Base-by-base conservation (phyloP, 495 filamentous ascomycete species). In the Aspergillus wentii region DNA sequence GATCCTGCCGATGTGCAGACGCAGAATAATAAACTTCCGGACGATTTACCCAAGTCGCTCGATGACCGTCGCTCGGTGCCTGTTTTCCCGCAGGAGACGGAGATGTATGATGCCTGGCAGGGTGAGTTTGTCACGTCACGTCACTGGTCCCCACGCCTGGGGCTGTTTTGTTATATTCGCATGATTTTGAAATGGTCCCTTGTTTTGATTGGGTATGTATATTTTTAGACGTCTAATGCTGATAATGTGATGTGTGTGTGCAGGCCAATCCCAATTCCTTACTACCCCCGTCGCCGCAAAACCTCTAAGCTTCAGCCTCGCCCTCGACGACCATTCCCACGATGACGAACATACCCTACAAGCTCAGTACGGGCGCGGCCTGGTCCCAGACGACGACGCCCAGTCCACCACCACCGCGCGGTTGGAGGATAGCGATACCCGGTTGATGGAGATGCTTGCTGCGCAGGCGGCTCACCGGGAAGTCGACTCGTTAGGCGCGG, bases 61-160 rank as follows among this genome's bases (percentile, higher is more conserved):
- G 85, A 97, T 51, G 94, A 97, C 64, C 76, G 91, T 36, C 79
- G 82, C 56, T 78, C 72, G 38, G 73, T 84, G 17, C 75, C 74
- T 6, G 57, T 61, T 4, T 68, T 71, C 38, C 69, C 63, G 22
- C 68, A 62, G 31, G 91, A 96, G 69, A 94, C 88, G 17, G 90
- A 97, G 74, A 85, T 95, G 69, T 97, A 97, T 58, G 92, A 98
- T 75, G 94, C 86, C 41, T 98, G 92, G 92, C 88, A 95, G 82
- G 91, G 91, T 95, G 58, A 42, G 69, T 29, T 23, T 21, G n/a
- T n/a, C n/a, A n/a, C n/a, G n/a, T n/a, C n/a, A n/a, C n/a, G n/a
- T n/a, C n/a, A n/a, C n/a, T n/a, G n/a, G n/a, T n/a, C n/a, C n/a
- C n/a, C n/a, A n/a, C n/a, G n/a, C n/a, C n/a, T n/a, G n/a, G n/a